Evolutionary conservation across 257 asterid genomes (phyloP).

Genomic region (Buddleja alternifolia): DNA sequence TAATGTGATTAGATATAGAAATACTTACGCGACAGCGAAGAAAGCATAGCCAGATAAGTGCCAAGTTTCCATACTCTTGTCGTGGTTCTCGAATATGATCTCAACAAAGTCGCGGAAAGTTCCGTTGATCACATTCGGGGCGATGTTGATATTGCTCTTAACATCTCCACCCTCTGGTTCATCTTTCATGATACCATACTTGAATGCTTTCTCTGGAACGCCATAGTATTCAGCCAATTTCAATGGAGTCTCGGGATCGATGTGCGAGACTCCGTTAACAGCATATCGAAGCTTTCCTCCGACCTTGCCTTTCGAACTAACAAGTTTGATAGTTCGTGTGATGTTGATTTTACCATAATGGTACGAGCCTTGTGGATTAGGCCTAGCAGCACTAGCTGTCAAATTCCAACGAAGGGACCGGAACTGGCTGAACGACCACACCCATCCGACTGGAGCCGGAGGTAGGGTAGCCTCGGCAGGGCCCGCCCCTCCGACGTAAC

Average conservation of each 20-base stretch:
- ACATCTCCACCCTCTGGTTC: conserved; percentile 36
- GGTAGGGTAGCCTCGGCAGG: conserved; percentile 55
- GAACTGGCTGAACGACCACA: conserved; percentile 69
- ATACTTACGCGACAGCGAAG: conserved; percentile 66
- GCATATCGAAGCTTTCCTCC: conserved; percentile 51
- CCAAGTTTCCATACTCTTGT: conserved; percentile 54
- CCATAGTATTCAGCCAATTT: conserved; percentile 61
- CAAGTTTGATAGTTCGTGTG: conserved; percentile 58
- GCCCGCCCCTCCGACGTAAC: conserved; percentile 42
- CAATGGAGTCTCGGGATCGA: conserved; percentile 51
- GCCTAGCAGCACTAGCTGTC: conserved; percentile 76
- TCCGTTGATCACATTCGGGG: conserved; percentile 60
- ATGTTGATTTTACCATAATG: conserved; percentile 67
- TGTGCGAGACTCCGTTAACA: conserved; percentile 62
- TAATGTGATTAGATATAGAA: background rate
- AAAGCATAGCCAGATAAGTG: conserved; percentile 64
- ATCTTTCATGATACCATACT: conserved; percentile 48
- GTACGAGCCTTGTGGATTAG: conserved; percentile 76
- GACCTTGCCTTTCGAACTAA: conserved; percentile 28
- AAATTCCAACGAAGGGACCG: conserved; percentile 63
- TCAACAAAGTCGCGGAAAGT: conserved; percentile 58
- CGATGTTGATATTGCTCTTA: conserved; percentile 26
- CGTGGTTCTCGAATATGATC: conserved; percentile 64
- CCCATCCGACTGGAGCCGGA: conserved; percentile 42
- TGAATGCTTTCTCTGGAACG: conserved; percentile 44